Evolutionary conservation across 345 rosid genomes (phyloP).

Genomic region (Boechera retrofracta): DNA sequence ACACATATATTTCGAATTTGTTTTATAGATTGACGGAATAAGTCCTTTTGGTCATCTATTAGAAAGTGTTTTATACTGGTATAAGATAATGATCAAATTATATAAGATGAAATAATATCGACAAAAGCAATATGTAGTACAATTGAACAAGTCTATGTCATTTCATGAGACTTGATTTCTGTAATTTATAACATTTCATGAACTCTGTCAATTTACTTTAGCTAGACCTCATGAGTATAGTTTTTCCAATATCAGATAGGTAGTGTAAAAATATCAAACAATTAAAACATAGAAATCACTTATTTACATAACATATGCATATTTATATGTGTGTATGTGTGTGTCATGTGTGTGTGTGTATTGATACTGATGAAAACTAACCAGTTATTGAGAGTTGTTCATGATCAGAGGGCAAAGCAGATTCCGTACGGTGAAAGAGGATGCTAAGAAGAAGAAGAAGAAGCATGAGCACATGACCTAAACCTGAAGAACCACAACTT

Average conservation of each 20-base stretch:
- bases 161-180: background rate
- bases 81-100: background rate
- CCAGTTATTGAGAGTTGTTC: slow-evolving; percentile 16
- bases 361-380: slow-evolving; percentile 13
- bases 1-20: background rate
- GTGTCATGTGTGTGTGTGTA: background rate
- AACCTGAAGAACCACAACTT: background rate
- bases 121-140: background rate
- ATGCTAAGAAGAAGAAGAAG: slow-evolving; percentile 15
- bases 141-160: background rate
- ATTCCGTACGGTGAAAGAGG: slow-evolving; percentile 8
- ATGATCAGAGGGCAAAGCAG: slow-evolving; percentile 5
- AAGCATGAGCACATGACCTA: background rate
- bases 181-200: background rate
- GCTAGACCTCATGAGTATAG: too few relatives aligned
- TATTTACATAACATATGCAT: too few relatives aligned
- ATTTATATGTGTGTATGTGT: too few relatives aligned
- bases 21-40: background rate
- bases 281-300: too few relatives aligned
- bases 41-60: background rate
- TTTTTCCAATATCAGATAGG: too few relatives aligned
- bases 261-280: too few relatives aligned
- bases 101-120: background rate
- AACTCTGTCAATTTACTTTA: too few relatives aligned
- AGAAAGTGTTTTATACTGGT: background rate